These are phyloP conservation scores for Tricholoma matsutake DNA, from an alignment of 768 basidiomycete species.

Conservation along the genomic window DNA sequence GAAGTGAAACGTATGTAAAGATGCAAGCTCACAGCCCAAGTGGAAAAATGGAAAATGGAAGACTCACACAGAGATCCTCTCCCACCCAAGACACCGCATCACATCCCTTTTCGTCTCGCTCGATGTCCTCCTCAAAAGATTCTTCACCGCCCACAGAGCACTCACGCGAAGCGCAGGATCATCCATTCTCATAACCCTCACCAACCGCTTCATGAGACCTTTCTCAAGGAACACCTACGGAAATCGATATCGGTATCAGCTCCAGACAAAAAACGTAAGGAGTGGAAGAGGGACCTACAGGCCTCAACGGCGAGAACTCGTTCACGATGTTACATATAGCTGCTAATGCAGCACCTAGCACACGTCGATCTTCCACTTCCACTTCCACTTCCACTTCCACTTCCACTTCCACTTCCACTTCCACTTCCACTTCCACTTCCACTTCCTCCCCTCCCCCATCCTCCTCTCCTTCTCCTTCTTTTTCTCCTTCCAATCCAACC, in stretches of 20 bases:
- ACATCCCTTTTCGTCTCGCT: conserved; percentile 61
- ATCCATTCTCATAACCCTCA: conserved; percentile 48
- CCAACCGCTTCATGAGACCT: conserved; percentile 63
- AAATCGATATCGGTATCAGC: too few relatives aligned
- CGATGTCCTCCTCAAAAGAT: conserved; percentile 64
- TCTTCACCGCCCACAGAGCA: conserved; percentile 86
- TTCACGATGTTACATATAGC: conserved; percentile 85
- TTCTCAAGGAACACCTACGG: conserved; percentile 61
- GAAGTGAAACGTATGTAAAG: conserved; percentile 1
- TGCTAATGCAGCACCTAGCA: conserved; percentile 65
- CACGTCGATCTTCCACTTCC: conserved; percentile 63
- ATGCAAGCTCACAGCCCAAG: neutral
- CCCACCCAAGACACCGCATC: conserved; percentile 71
- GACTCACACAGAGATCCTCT: conserved; percentile 50
- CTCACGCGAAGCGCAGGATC: conserved; percentile 64
- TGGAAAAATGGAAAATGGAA: conserved; percentile 1
- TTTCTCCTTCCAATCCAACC: conserved; percentile 24
- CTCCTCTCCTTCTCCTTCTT: conserved; percentile 11
- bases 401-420: neutral
- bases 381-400: conserved; percentile 16
- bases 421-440: neutral
- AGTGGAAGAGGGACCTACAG: conserved; percentile 41
- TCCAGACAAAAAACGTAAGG: neutral
- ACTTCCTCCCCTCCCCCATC: conserved; percentile 21
- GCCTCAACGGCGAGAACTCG: conserved; percentile 78